Evolutionary conservation across 257 asterid genomes (phyloP).

Genomic region (Primulina tabacum): DNA sequence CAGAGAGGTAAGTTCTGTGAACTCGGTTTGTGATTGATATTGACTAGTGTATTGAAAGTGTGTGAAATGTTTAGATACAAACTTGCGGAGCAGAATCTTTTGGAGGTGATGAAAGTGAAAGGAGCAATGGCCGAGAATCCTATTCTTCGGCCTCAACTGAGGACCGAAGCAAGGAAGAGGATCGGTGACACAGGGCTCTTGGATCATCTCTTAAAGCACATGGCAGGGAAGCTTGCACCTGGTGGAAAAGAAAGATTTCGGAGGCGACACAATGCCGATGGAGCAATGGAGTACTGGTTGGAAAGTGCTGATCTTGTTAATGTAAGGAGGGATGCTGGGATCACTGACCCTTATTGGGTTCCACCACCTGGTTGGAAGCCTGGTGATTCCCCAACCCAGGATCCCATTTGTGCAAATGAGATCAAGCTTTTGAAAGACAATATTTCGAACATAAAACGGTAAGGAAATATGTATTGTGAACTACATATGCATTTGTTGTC

Average conservation of each 20-base stretch:
- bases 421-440: constrained; percentile 61
- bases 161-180: constrained; percentile 86
- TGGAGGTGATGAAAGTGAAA: constrained; percentile 79
- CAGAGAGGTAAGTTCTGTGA: constrained; percentile 55
- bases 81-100: constrained; percentile 67
- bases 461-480: background rate
- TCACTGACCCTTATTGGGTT: constrained; percentile 81
- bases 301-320: constrained; percentile 79
- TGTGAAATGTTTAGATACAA: constrained; percentile 56
- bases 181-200: constrained; percentile 90
- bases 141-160: constrained; percentile 72
- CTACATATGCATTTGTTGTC: background rate
- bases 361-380: constrained; percentile 97
- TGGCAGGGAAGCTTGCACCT: constrained; percentile 94
- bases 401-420: constrained; percentile 75
- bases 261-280: constrained; percentile 88
- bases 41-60: background rate
- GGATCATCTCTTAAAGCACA: constrained; percentile 91
- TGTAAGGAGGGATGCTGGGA: constrained; percentile 78
- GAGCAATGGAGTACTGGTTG: constrained; percentile 98
- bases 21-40: background rate
- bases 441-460: constrained; percentile 60
- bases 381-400: constrained; percentile 91
- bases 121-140: constrained; percentile 66
- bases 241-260: constrained; percentile 67